Evolutionary conservation across 2,329 filamentous ascomycete species (phyloP), one percentile per base, ranked within the genome.

Genomic region (Coniella vitis): DNA sequence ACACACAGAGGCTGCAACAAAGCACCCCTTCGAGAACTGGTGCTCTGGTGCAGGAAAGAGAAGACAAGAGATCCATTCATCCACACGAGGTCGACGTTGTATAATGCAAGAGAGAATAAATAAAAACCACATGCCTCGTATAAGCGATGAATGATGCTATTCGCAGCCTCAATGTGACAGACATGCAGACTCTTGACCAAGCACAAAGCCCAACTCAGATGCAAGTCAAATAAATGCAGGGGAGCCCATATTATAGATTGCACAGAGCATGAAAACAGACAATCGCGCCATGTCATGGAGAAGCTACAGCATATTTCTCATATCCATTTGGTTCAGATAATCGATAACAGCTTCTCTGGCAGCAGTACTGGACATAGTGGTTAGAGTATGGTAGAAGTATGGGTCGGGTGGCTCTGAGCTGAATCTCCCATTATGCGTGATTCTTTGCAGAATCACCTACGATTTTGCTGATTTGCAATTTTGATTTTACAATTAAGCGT

Each of bases 201-300:
- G 1, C 55, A 52, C 16, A 58, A 53, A 35, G 60, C 47, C 7
- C 46, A 48, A 36, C 50, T 44, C 37, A 61, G 57, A 34, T 58
- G 58, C 36, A 47, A 49, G 42, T 61, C 59, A 38, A 61, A 61
- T 1, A n/a, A n/a, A n/a, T n/a, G 56, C 59, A 1, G 56, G 55
- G 12, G 42, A 36, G 25, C 41, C 48, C 0, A 49, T 53, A 34
- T 58, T 59, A 45, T 61, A 59, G 1, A 56, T 56, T 1, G 48
- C 58, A n/a, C 54, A 56, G 5, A 55, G 35, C 12, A 61, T 43
- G 21, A 55, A 13, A 5, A 53, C 53, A 0, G 60, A 58, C 7
- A 60, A 39, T 1, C 44, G 38, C 7, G 60, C 47, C 1, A 61
- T 51, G 19, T 59, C 53, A 37, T 51, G 39, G 17, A 60, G 34